Evolutionary conservation across 495 filamentous ascomycete species (phyloP).

Genomic region (Diplogelasinospora grovesii): DNA sequence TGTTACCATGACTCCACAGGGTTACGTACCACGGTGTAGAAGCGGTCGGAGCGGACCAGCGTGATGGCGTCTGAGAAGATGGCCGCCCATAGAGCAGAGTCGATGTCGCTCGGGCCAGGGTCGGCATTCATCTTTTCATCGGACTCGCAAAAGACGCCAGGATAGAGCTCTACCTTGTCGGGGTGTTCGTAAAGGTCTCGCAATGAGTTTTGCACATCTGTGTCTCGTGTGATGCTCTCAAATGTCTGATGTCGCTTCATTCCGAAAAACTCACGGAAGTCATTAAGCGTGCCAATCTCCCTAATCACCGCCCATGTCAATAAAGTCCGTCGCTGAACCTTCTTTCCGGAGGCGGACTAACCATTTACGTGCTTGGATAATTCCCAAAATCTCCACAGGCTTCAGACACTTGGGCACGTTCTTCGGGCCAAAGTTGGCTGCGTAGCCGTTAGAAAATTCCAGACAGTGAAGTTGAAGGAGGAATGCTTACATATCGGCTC

Average conservation of each 20-base stretch:
- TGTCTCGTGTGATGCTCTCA: slow-evolving; percentile 67
- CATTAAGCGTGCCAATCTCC: slow-evolving; percentile 71
- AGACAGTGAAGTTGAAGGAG: slow-evolving; percentile 51
- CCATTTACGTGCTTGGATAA: slow-evolving; percentile 71
- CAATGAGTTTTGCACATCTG: slow-evolving; percentile 57
- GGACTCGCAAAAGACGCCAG: slow-evolving; percentile 58
- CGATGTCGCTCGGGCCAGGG: slow-evolving; percentile 39
- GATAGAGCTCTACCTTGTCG: slow-evolving; percentile 47
- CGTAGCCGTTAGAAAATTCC: slow-evolving; percentile 42
- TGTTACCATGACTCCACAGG: too few species aligned
- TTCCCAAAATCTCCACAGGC: slow-evolving; percentile 68
- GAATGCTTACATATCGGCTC: slow-evolving; percentile 47
- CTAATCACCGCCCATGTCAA: too few species aligned
- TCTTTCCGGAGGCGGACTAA: too few species aligned
- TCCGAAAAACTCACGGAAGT: slow-evolving; percentile 71
- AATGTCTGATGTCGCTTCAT: slow-evolving; percentile 62
- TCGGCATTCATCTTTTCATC: slow-evolving; percentile 2
- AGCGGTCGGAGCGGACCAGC: slow-evolving; percentile 71
- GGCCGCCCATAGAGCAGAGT: slow-evolving; percentile 62
- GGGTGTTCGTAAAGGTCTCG: slow-evolving; percentile 69
- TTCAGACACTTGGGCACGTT: slow-evolving; percentile 63
- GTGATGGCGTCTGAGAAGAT: slow-evolving; percentile 76
- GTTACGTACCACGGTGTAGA: slow-evolving; percentile 67
- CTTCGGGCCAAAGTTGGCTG: slow-evolving; percentile 55
- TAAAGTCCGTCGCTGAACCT: too few species aligned